Evolutionary conservation across 75 land plant species (phyloP).

Genomic region (Isoetes taiwanensis): DNA sequence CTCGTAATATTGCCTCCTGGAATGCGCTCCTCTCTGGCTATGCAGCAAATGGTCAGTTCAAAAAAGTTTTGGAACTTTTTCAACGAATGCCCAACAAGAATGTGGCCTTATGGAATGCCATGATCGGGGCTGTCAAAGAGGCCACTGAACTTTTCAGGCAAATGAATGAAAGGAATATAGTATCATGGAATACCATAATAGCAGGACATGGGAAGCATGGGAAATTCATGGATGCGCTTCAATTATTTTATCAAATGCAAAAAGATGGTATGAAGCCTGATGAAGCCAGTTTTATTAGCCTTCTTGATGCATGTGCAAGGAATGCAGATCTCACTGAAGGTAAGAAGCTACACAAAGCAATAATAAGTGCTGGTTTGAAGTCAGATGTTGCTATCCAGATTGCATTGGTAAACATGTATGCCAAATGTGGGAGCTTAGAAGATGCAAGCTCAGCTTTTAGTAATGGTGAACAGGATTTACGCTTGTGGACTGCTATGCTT

Average conservation of each 20-base stretch:
- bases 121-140: constrained; percentile 13
- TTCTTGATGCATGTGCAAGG: constrained; percentile 15
- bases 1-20: constrained; percentile 54
- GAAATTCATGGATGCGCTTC: constrained; percentile 8
- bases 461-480: too few species aligned
- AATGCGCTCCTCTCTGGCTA: constrained; percentile 54
- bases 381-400: too few species aligned
- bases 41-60: constrained; percentile 36
- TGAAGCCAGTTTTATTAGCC: constrained; percentile 10
- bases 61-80: constrained; percentile 46
- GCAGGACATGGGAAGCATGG: constrained; percentile 23
- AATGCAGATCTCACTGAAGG: too few species aligned
- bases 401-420: too few species aligned
- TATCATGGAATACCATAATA: constrained; percentile 20
- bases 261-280: constrained; percentile 24
- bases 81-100: constrained; percentile 29
- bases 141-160: constrained; percentile 16
- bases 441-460: too few species aligned
- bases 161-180: not conserved
- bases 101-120: constrained; percentile 10
- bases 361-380: too few species aligned
- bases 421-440: too few species aligned
- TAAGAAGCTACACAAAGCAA: too few species aligned
- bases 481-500: too few species aligned
- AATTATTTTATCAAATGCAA: constrained; percentile 20